Conservation (phyloP, 2,329 filamentous ascomycete species). For the Fusarium keratoplasticum region DNA sequence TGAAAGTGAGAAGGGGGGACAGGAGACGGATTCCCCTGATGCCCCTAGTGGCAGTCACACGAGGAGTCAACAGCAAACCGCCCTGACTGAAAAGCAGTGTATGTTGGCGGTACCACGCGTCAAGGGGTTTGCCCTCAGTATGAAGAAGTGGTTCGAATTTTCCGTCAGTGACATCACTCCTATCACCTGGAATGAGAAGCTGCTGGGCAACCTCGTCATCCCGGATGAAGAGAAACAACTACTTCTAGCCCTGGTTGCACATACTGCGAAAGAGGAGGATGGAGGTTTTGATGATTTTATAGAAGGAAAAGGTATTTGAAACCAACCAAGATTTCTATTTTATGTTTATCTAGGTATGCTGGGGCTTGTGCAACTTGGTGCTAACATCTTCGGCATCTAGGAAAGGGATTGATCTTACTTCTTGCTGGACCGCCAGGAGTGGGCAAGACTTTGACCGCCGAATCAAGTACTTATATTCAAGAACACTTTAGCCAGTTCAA, state of each 20-base stretch:
- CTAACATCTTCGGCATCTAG: conserved; percentile 2
- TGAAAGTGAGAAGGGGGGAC: background rate
- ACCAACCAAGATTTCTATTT: too few species aligned
- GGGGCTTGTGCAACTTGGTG: background rate
- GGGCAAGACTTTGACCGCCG: conserved; percentile 55
- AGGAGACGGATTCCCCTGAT: background rate
- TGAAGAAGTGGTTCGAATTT: conserved; percentile 28
- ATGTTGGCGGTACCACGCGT: conserved; percentile 7
- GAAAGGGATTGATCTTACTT: conserved; percentile 48
- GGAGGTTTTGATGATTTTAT: background rate
- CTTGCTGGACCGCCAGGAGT: conserved; percentile 49
- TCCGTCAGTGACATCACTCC: background rate
- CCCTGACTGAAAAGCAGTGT: conserved; percentile 16
- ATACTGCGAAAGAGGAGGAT: background rate
- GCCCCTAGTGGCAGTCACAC: too few species aligned
- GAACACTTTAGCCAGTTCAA: background rate
- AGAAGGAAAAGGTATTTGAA: background rate
- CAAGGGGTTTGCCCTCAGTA: conserved; percentile 5
- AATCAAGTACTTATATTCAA: conserved; percentile 29
- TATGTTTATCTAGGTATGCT: accelerated
- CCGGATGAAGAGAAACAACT: conserved; percentile 6
- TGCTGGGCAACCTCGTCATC: conserved; percentile 2
- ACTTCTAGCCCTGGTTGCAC: background rate
- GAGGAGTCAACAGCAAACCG: background rate
- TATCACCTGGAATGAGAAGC: conserved; percentile 6